Conservation (phyloP, 2,329 filamentous ascomycete genomes). For the Sporothrix globosa region DNA sequence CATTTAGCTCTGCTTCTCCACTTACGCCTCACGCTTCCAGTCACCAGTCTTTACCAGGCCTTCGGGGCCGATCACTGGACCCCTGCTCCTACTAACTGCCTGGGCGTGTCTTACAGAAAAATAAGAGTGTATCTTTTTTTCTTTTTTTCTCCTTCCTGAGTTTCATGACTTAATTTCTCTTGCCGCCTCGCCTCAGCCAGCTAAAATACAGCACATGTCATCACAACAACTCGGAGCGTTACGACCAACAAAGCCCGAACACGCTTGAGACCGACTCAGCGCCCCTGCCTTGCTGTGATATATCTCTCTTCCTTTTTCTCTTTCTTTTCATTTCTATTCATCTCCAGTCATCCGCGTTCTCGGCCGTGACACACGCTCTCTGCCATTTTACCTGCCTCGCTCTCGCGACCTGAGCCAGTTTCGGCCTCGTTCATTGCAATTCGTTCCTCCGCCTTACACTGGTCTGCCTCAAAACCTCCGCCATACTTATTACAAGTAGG, state of each 20-base stretch:
- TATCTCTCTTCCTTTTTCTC: neutral
- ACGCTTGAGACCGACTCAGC: neutral
- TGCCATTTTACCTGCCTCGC: neutral
- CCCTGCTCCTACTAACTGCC: slow-evolving; percentile 8
- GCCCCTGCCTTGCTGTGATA: neutral
- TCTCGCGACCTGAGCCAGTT: neutral
- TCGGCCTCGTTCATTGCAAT: neutral
- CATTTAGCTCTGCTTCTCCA: slow-evolving; percentile 4
- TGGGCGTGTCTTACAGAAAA: slow-evolving; percentile 20
- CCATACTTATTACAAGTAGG: neutral
- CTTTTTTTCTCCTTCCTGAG: slow-evolving; percentile 14
- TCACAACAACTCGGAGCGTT: neutral
- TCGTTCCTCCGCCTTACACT: neutral
- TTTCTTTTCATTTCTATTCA: neutral
- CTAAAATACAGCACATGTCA: slow-evolving; percentile 13
- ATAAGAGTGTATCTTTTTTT: neutral
- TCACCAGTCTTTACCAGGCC: slow-evolving; percentile 21
- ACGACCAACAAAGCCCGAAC: neutral
- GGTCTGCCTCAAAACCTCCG: neutral
- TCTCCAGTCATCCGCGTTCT: slow-evolving; percentile 1
- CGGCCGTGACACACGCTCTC: neutral
- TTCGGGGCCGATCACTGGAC: slow-evolving; percentile 21
- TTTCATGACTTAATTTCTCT: slow-evolving; percentile 36
- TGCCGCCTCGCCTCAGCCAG: slow-evolving; percentile 22
- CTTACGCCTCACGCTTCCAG: slow-evolving; percentile 22